Evolutionary conservation across 345 rosid species (phyloP), one percentile per base, ranked within the genome.

Genomic region (Raphanus sativus): DNA sequence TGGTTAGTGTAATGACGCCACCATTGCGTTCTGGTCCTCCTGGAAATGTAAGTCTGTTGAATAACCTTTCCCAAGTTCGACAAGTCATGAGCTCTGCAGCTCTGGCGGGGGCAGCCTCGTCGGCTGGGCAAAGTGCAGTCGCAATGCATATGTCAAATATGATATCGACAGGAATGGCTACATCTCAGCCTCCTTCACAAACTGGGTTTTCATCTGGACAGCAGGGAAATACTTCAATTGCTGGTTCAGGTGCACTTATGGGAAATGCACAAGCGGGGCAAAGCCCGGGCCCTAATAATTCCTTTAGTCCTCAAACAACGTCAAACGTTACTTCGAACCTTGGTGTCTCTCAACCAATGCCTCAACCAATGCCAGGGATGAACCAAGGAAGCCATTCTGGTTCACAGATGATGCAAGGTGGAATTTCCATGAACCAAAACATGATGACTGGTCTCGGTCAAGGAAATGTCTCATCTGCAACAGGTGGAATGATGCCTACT

Each of bases 71-170:
- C 82, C 98, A 91, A 88, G 96, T 87, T 68, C 85, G 97, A 30
- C 91, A 91, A 83, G 92, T 84, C 72, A 90, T 89, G 91, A 90
- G 84, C 84, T 87, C 97, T 78, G 93, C 97, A 33, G 87, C 97
- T 67, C 81, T 90, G 79, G 85, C 88, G 10, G 98, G 92, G 76
- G 99, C 98, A 77, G 86, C 92, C 74, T 91, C 98, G 59, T 85
- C 96, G 50, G 87, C 88, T 77, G 93, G 88, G 81, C 94, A 86
- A 81, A 89, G 89, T 77, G 86, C 97, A 25, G 91, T 95, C 73
- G 93, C 90, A 70, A 86, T 92, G 96, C 99, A 89, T 82, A 86
- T 92, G 93, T 91, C 98, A 61, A 92, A 88, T 83, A 90, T 92
- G 99, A 91, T 95, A 81, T 91, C 99, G 68, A 89, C 89, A 81